Evolutionary conservation across 139 green algal species (phyloP), one percentile per base, ranked within the genome.

Genomic region (Closterium sp.): DNA sequence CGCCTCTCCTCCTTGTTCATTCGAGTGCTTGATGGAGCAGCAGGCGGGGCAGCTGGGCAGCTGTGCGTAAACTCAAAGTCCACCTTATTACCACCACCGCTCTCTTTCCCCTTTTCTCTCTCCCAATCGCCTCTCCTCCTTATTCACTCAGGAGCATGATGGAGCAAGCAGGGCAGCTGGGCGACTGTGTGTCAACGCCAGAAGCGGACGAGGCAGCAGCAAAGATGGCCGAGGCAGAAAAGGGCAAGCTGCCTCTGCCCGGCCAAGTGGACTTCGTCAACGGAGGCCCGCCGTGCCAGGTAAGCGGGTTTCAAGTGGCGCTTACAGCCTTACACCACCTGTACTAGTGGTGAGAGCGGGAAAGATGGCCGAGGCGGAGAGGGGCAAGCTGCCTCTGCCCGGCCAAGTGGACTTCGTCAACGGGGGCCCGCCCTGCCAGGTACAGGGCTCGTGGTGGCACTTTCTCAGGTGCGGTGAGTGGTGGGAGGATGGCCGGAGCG

Each of bases 351-450:
- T 79, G 62, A 24, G 19, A 79, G 62, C 62, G 7, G 17, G 17
- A 13, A 24, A 24, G 62, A 79, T 79, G 10, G 62, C 10, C 17
- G 0, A 79, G 62, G 62, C 62, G 11, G 62, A 91, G 24, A 31
- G 31, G 27, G 95, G 34, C 10, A 90, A 84, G 19, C 95, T 99
- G 92, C 97, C 97, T 2, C 11, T 73, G 73, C 97, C 97, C 4
- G 97, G 97, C 0, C 88, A 98, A 92, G 98, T 99, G 28, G 98
- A 98, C 50, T 98, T 99, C 95, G 98, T 99, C 89, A 98, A 97
- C 94, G 97, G 98, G 28, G 98, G 98, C 0, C 98, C 98, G 0
- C 98, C 98, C 86, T 99, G 98, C 97, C 92, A 94, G 92, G 92
- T 94, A 32, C 2, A 4, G 27, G 17, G 19, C 2, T 27, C 17